Evolutionary conservation across 2,329 filamentous ascomycete species (phyloP), one percentile per base, ranked within the genome.

Genomic region (Metarhizium guizhouense): DNA sequence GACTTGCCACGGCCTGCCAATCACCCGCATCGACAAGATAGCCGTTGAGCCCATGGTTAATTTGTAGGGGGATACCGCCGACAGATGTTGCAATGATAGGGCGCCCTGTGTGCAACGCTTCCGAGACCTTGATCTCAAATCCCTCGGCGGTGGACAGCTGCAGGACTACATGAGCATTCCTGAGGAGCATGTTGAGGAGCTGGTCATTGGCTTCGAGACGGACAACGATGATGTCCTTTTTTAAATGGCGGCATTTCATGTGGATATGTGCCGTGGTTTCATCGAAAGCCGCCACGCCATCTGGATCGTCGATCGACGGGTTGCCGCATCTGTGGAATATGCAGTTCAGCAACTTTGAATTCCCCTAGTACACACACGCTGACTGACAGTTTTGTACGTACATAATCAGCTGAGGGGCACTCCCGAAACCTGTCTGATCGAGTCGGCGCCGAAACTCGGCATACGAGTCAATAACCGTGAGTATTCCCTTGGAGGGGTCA

Each of bases 121-220:
- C 90, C 0, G 86, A 90, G 5, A 94, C 88, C 70, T 94, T 94
- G 63, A 94, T 86, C 70, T 94, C 89, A 63, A 94, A 94, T 0
- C 89, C 88, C 67, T 94, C 89, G 40, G 87, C 82, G 0, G 86
- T 91, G 3, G 87, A 92, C 6, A 94, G 81, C 69, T 94, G 89
- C 7, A 94, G 78, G 0, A 86, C 86, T 7, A 91, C 82, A 56
- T 85, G 82, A 0, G 87, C 84, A 52, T 86, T 85, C 42, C 85
- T 83, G 58, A 94, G 79, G 47, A 94, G 74, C 0, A 84, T 82
- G 68, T 94, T 92, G 63, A 94, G 82, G 20, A 91, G 77, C 69
- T 94, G 89, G 63, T 94, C 89, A 11, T 85, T 88, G 32, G 88
- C 86, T 0, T 86, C 83, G 1, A 94, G 76, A 18, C 88, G 85